Evolutionary conservation across 352 stramenopile species (phyloP), one percentile per base, ranked within the genome.

Genomic region (Globisporangium parvum): DNA sequence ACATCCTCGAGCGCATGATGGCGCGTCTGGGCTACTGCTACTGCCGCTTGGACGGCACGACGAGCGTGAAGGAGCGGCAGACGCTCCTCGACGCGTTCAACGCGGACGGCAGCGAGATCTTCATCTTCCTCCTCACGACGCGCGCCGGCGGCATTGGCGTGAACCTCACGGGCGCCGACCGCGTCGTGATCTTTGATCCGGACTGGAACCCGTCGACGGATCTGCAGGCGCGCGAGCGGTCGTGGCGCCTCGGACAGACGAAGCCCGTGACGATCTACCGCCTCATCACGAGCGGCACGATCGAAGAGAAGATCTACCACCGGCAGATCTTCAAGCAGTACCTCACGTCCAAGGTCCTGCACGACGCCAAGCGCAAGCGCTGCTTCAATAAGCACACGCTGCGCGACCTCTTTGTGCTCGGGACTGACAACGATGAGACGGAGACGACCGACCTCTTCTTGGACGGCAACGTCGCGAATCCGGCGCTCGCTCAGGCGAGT

Each of bases 221-320:
- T 59, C 67, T 96, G 15, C 93, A 98, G 75, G 96, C 97, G n/a
- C 75, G 95, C 18, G 97, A 99, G 62, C 87, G 97, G n/a, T 92
- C 95, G 35, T 99, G 94, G 93, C 77, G 97, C 12, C 93, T 99
- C 41, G 86, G 86, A 0, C 86, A 95, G 59, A 86, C 75, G 18
- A 92, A 91, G 59, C 76, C 75, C 35, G 86, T 95, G n/a, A 94
- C 84, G 8, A 87, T 95, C 18, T 95, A 93, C 48, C 64, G 86
- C 1, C 69, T 99, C 1, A 97, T 99, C 54, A 98, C 91, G 39
- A 91, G 85, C 37, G 97, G 97, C 5, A 99, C 97, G 23, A 98
- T 99, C 56, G 98, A 99, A 74, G 98, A 99, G 65, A 99, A 99
- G 62, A 99, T 99, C 47, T 99, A 99, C 73, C 96, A 99, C 59